Evolutionary conservation across 345 rosid species (phyloP).

Genomic region (Eucalyptus marginata): DNA sequence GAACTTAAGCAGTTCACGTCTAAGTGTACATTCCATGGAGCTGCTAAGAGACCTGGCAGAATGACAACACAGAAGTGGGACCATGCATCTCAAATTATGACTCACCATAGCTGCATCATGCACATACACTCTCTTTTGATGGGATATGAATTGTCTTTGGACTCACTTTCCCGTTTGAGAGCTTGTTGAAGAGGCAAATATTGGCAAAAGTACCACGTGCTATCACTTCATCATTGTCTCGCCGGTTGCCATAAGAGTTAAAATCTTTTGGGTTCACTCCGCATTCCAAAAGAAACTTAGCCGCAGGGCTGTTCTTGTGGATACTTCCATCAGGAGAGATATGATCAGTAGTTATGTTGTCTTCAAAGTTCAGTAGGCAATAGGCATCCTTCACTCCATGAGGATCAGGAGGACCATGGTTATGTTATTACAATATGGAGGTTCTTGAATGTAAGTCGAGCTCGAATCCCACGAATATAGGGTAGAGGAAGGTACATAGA

Average conservation of each 20-base stretch:
- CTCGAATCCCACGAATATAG: slow-evolving; percentile 67
- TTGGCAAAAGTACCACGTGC: slow-evolving; percentile 87
- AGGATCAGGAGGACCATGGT: slow-evolving; percentile 62
- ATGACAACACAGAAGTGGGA: neutral
- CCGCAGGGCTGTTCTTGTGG: slow-evolving; percentile 74
- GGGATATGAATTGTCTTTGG: slow-evolving; percentile 78
- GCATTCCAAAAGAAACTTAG: slow-evolving; percentile 52
- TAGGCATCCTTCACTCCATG: slow-evolving; percentile 73
- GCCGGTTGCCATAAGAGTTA: slow-evolving; percentile 80
- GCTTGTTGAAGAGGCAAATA: slow-evolving; percentile 69
- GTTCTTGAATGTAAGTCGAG: slow-evolving; percentile 80
- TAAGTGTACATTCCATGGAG: neutral
- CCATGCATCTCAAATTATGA: neutral
- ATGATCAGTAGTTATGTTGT: slow-evolving; percentile 83
- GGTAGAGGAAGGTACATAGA: slow-evolving; percentile 33
- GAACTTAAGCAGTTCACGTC: neutral
- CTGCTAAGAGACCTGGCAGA: neutral
- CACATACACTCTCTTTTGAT: slow-evolving; percentile 56
- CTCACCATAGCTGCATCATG: too few species aligned
- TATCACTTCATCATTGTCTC: slow-evolving; percentile 81
- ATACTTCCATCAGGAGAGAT: slow-evolving; percentile 87
- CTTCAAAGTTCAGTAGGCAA: slow-evolving; percentile 73
- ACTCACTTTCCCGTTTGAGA: slow-evolving; percentile 73
- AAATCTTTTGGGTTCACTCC: slow-evolving; percentile 53
- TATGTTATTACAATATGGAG: slow-evolving; percentile 79